phyloP scores from a whole-genome alignment of 805 yeast species.

The Isabelozyma rhagii region DNA sequence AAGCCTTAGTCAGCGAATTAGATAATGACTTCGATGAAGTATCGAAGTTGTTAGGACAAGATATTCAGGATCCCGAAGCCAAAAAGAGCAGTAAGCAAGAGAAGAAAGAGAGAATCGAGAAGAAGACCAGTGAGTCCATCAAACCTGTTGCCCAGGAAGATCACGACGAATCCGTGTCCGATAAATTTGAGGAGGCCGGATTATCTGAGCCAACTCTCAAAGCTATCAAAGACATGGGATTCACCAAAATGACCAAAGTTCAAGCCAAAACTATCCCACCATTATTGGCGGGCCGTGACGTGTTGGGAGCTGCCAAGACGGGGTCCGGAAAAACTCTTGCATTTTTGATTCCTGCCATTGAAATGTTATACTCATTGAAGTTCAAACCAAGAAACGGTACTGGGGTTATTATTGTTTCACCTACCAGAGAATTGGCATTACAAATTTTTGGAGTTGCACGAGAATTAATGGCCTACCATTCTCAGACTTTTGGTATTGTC shows the following conservation, averaged over 20 bases:
- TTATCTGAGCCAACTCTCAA: constrained; percentile 79
- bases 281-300: constrained; percentile 92
- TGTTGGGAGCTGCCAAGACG: constrained; percentile 98
- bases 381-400: constrained; percentile 98
- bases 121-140: constrained; percentile 20
- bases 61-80: constrained; percentile 40
- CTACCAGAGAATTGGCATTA: constrained; percentile 95
- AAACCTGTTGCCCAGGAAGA: constrained; percentile 28
- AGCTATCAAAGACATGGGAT: constrained; percentile 87
- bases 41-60: constrained; percentile 48
- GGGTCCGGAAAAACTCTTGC: constrained; percentile 99
- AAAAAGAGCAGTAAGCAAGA: constrained; percentile 18
- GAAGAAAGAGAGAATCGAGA: constrained; percentile 16
- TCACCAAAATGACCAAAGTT: constrained; percentile 86
- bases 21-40: constrained; percentile 59
- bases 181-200: constrained; percentile 41
- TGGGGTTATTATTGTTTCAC: constrained; percentile 92
- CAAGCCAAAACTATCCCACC: constrained; percentile 98
- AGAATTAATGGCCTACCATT: constrained; percentile 84
- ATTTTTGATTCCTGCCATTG: constrained; percentile 92
- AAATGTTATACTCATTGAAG: constrained; percentile 80
- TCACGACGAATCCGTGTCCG: constrained; percentile 26
- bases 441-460: constrained; percentile 98
- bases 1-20: constrained; percentile 48
- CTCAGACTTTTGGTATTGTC: constrained; percentile 94